Evolutionary conservation across 345 rosid species (phyloP).

Genomic region (Pistacia atlantica): DNA sequence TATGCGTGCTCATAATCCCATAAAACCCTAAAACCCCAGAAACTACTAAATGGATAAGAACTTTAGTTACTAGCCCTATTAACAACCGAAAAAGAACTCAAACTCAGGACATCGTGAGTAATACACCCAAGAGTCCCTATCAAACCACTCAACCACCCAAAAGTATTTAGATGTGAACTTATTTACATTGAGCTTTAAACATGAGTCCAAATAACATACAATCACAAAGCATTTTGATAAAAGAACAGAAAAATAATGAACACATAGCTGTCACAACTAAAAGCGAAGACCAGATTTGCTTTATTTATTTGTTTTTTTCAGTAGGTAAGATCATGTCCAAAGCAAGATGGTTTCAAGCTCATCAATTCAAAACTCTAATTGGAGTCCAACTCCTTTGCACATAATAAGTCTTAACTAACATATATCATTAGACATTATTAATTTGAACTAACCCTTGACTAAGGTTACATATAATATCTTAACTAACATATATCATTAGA

Average conservation of each 20-base stretch:
- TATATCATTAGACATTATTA: background rate
- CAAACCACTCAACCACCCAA: too few species aligned
- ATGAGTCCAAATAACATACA: background rate
- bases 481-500: too few species aligned
- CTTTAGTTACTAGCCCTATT: too few species aligned
- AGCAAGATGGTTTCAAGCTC: conserved; percentile 11
- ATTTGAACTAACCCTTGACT: background rate
- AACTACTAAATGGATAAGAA: too few species aligned
- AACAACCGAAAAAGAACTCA: too few species aligned
- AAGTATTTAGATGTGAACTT: background rate
- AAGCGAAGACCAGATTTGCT: conserved; percentile 8
- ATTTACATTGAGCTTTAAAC: too few species aligned
- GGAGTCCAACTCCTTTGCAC: background rate
- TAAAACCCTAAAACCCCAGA: too few species aligned
- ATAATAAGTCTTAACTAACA: background rate
- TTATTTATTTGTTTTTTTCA: background rate
- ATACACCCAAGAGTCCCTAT: too few species aligned
- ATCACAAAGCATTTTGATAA: background rate
- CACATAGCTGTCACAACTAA: background rate
- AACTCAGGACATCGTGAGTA: too few species aligned
- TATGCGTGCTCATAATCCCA: too few species aligned
- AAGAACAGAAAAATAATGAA: background rate
- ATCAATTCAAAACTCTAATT: too few species aligned
- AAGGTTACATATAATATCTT: background rate
- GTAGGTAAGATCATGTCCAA: conserved; percentile 25